phyloP scores from a whole-genome alignment of 306 rosid species.

The Cucumis melo region DNA sequence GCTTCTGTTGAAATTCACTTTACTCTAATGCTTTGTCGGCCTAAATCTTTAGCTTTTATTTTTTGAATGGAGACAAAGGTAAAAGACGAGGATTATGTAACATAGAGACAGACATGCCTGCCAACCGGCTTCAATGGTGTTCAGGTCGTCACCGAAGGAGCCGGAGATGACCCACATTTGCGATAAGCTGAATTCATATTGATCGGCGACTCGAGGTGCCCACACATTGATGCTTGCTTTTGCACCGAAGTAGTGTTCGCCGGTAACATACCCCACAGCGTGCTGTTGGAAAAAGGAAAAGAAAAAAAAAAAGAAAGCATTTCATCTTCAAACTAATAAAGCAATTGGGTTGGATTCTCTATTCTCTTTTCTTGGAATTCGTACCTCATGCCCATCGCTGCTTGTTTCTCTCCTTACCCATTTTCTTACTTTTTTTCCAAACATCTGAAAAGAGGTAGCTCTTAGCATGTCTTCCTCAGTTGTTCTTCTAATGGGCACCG shows the following conservation, averaged over 20 bases:
- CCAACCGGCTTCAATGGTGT: slow-evolving; percentile 99
- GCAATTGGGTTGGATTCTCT: not conserved
- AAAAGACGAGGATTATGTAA: not conserved
- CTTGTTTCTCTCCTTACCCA: slow-evolving; percentile 10
- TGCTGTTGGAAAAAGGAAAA: slow-evolving; percentile 1
- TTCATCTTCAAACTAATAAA: not conserved
- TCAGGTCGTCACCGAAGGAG: slow-evolving; percentile 86
- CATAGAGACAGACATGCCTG: slow-evolving; percentile 31
- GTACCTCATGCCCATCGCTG: slow-evolving; percentile 13
- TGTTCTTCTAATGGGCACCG: slow-evolving; percentile 14
- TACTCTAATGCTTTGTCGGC: not conserved
- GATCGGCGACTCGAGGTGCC: slow-evolving; percentile 76
- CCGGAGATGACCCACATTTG: slow-evolving; percentile 99
- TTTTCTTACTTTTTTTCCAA: slow-evolving; percentile 7
- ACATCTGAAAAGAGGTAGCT: slow-evolving; percentile 6
- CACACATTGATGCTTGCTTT: slow-evolving; percentile 94
- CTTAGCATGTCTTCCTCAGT: slow-evolving; percentile 7
- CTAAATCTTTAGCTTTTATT: not conserved
- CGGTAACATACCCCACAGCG: slow-evolving; percentile 15
- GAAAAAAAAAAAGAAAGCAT: too few species aligned
- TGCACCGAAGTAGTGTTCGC: slow-evolving; percentile 59
- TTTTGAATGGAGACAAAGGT: not conserved
- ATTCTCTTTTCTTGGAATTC: not conserved
- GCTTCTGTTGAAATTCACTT: not conserved
- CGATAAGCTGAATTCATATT: slow-evolving; percentile 89